Conservation (phyloP, 2,329 filamentous ascomycete genomes). For the Phialophora chinensis region DNA sequence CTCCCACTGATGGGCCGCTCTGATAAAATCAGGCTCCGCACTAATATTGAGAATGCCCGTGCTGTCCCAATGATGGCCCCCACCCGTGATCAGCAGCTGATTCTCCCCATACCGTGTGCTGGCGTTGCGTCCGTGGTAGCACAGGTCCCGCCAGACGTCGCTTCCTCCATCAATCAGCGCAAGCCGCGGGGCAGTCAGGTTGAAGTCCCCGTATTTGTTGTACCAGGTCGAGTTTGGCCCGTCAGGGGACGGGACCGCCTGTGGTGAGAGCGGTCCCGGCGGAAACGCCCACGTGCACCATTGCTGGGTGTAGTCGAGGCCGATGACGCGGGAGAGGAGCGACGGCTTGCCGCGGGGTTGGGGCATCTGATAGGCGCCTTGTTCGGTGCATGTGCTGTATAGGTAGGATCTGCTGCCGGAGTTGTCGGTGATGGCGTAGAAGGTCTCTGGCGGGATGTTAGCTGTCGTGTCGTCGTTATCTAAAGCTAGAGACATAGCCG, state of each 20-base stretch:
- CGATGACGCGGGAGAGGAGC: conserved; percentile 56
- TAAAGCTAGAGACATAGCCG: not conserved
- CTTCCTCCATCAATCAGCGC: conserved; percentile 60
- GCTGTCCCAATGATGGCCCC: conserved; percentile 61
- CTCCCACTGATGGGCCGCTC: conserved; percentile 59
- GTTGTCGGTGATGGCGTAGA: conserved; percentile 54
- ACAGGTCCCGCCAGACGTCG: conserved; percentile 61
- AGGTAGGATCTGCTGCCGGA: conserved; percentile 53
- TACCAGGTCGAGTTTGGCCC: conserved; percentile 51
- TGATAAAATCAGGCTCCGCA: conserved; percentile 59
- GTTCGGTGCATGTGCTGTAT: conserved; percentile 57
- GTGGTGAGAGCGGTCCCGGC: conserved; percentile 45
- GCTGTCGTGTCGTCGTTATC: not conserved
- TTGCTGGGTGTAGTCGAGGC: conserved; percentile 59
- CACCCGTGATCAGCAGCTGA: conserved; percentile 57
- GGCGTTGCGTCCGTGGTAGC: conserved; percentile 57
- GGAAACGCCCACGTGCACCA: conserved; percentile 64
- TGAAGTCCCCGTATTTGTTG: conserved; percentile 57
- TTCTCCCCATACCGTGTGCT: conserved; percentile 53
- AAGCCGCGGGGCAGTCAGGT: conserved; percentile 55
- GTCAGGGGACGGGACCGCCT: conserved; percentile 44
- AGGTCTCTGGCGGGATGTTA: conserved; percentile 42
- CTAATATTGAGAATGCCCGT: conserved; percentile 51
- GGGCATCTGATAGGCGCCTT: conserved; percentile 58
- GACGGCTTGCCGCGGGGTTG: conserved; percentile 47